phyloP scores from a whole-genome alignment of 2,329 filamentous ascomycete genomes.

The Paraphoma sp. region DNA sequence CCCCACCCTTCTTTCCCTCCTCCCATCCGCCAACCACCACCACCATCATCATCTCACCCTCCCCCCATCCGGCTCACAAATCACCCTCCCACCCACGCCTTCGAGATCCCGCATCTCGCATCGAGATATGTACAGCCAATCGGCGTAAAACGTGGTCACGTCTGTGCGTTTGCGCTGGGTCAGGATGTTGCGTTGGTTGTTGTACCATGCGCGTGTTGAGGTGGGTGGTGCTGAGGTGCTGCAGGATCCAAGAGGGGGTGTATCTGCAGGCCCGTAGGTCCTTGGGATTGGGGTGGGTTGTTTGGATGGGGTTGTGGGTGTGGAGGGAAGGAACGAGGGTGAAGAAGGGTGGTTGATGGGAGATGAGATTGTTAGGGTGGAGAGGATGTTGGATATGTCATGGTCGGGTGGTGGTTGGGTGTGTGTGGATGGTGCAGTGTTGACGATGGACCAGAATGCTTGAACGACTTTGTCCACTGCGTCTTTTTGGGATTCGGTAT shows the following conservation, averaged over 20 bases:
- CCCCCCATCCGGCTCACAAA: slow-evolving; percentile 9
- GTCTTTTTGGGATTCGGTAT: not conserved
- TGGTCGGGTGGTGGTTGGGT: not conserved
- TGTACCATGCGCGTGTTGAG: slow-evolving; percentile 4
- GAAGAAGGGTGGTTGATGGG: too few species aligned
- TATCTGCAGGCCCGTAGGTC: not conserved
- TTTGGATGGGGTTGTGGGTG: not conserved
- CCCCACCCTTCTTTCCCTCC: not conserved
- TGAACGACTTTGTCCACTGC: slow-evolving; percentile 5
- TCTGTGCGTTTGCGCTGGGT: not conserved
- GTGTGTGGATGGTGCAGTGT: not conserved
- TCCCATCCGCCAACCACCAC: not conserved
- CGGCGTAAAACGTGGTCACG: slow-evolving; percentile 6
- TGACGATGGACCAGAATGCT: slow-evolving; percentile 16
- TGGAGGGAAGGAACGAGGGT: not conserved
- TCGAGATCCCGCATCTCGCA: slow-evolving; percentile 14
- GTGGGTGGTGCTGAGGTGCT: not conserved
- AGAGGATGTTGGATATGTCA: not conserved
- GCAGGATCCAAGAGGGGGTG: not conserved
- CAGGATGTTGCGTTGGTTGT: slow-evolving; percentile 6
- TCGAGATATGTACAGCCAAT: slow-evolving; percentile 17
- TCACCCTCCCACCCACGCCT: slow-evolving; percentile 7
- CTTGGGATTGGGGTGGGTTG: not conserved
- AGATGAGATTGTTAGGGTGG: too few species aligned
- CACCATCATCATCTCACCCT: not conserved